Conservation (phyloP, 2,329 filamentous ascomycete species). For the Scedosporium minutisporum region DNA sequence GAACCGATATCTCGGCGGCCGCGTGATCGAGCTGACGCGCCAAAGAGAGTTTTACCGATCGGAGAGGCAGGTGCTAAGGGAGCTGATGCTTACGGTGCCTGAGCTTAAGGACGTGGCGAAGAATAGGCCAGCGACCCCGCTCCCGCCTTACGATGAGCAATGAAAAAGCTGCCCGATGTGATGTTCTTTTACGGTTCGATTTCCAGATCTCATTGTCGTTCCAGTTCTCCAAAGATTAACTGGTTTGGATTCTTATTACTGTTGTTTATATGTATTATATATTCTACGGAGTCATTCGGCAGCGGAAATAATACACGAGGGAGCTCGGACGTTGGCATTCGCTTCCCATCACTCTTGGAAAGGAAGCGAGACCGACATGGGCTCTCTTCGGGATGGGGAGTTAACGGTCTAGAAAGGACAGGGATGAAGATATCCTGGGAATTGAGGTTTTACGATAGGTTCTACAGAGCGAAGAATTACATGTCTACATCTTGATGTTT, state of each 20-base stretch:
- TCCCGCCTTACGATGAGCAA: not conserved
- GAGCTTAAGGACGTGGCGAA: not conserved
- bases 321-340: not conserved
- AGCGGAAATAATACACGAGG: not conserved
- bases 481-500: too few species aligned
- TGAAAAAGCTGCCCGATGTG: not conserved
- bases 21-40: constrained; percentile 4
- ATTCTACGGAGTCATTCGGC: not conserved
- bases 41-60: constrained; percentile 5
- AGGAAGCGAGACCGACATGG: too few species aligned
- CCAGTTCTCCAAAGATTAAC: not conserved
- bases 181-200: not conserved
- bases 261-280: not conserved
- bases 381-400: too few species aligned
- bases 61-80: constrained; percentile 1
- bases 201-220: not conserved
- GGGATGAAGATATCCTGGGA: too few species aligned
- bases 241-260: not conserved
- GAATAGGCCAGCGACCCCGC: not conserved
- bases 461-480: too few species aligned
- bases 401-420: too few species aligned
- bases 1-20: constrained; percentile 26
- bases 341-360: too few species aligned
- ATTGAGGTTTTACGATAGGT: too few species aligned
- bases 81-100: not conserved